Conservation (phyloP, 306 rosid genomes). For the Gastrolobium villosum region DNA sequence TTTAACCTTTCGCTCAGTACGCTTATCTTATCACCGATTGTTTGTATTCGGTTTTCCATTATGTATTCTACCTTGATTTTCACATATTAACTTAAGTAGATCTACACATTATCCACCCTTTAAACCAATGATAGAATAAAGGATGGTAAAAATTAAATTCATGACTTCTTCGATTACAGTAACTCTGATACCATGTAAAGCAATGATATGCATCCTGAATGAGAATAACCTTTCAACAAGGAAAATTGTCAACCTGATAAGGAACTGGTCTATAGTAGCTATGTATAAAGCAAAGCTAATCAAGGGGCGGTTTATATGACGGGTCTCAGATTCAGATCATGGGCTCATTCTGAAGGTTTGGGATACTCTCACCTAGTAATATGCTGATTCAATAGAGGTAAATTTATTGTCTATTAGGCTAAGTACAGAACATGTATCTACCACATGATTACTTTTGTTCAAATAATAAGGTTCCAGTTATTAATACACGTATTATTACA, state of each 20-base stretch:
- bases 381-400: conserved; percentile 5
- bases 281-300: background rate
- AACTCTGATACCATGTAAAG: no score
- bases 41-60: no score
- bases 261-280: background rate
- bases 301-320: background rate
- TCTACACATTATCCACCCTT: no score
- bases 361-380: background rate
- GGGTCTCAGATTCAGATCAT: background rate
- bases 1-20: no score
- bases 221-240: background rate
- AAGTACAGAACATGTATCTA: conserved; percentile 1
- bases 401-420: conserved; percentile 17
- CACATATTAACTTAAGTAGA: no score
- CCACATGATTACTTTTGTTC: conserved; percentile 39
- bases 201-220: background rate
- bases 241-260: background rate
- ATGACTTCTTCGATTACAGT: no score
- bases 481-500: conserved; percentile 35
- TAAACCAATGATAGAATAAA: no score
- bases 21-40: no score
- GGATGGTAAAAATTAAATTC: no score
- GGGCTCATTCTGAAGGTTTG: background rate
- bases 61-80: no score
- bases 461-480: conserved; percentile 42